Percentiles rank a stretch among this genome's conserved stretches.
Evolutionary conservation across 345 rosid genomes (phyloP).

Genomic region (Excoecaria agallocha): DNA sequence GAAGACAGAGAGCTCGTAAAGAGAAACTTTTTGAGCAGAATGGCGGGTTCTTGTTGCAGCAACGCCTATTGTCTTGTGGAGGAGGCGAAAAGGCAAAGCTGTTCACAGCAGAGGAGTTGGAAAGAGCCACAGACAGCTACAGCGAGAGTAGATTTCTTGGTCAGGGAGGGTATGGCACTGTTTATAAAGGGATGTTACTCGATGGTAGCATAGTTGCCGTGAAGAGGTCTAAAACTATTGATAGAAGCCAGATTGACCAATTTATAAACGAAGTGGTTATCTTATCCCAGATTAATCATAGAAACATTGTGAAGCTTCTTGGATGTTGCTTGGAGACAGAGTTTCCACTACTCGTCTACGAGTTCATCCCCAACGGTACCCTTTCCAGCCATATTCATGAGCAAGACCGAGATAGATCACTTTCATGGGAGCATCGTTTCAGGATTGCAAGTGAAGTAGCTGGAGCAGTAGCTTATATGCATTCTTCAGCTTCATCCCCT

Average conservation of each 20-base stretch:
- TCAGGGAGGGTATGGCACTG: slow-evolving; percentile 18
- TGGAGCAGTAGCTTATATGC: slow-evolving; percentile 16
- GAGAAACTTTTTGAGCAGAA: slow-evolving; percentile 9
- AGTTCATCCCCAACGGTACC: slow-evolving; percentile 18
- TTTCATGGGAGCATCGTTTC: slow-evolving; percentile 19
- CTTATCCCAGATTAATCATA: slow-evolving; percentile 18
- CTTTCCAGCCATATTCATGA: slow-evolving; percentile 15
- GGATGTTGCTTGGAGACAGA: slow-evolving; percentile 23
- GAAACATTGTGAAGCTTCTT: slow-evolving; percentile 11
- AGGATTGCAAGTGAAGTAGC: slow-evolving; percentile 20
- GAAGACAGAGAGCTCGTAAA: slow-evolving; percentile 6
- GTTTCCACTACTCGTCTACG: slow-evolving; percentile 13
- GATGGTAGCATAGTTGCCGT: slow-evolving; percentile 20
- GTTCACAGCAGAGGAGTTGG: slow-evolving; percentile 9
- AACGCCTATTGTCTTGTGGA: background rate
- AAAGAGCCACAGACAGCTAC: slow-evolving; percentile 4
- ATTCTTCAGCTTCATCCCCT: slow-evolving; percentile 16
- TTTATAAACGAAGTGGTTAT: slow-evolving; percentile 20
- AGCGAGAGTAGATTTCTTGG: slow-evolving; percentile 16
- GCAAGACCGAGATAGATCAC: background rate
- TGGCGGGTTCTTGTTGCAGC: slow-evolving; percentile 3
- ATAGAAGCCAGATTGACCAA: slow-evolving; percentile 2
- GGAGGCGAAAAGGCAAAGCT: slow-evolving; percentile 4
- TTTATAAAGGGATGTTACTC: slow-evolving; percentile 16
- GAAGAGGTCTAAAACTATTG: slow-evolving; percentile 2